Percentiles rank a stretch among this genome's conserved stretches.
phyloP scores from a whole-genome alignment of 2,329 filamentous ascomycete genomes.

The Scedosporium dehoogii region DNA sequence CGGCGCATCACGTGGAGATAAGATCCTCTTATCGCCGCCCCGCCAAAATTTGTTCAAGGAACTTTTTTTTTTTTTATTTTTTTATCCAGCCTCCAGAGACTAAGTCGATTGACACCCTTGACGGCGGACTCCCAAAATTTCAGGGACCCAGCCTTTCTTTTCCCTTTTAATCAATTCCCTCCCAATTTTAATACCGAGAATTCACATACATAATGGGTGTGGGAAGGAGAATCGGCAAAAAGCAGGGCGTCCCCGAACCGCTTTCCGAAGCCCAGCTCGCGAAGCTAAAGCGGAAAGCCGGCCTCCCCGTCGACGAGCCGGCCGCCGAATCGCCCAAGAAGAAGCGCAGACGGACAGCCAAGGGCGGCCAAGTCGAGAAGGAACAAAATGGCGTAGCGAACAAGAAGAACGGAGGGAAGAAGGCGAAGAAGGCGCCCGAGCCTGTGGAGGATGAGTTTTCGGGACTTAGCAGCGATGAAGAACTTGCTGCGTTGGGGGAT shows the following conservation, averaged over 20 bases:
- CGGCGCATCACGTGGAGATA: neutral
- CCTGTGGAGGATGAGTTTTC: constrained; percentile 22
- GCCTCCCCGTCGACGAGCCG: constrained; percentile 52
- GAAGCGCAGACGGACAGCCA: constrained; percentile 36
- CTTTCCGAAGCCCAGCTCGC: constrained; percentile 72
- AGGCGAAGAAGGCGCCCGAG: constrained; percentile 21
- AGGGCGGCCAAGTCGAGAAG: constrained; percentile 21
- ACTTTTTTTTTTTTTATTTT: constrained; percentile 8
- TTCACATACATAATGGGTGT: constrained; percentile 59
- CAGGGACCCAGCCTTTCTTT: neutral
- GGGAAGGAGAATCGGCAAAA: constrained; percentile 88
- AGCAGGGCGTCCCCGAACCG: constrained; percentile 78
- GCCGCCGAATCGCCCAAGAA: constrained; percentile 53
- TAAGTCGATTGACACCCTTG: neutral
- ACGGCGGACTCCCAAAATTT: neutral
- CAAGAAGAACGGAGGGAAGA: constrained; percentile 22
- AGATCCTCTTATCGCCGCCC: too few relatives aligned
- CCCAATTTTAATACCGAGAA: constrained; percentile 1
- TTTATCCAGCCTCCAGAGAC: constrained; percentile 4
- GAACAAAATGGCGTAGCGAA: constrained; percentile 19
- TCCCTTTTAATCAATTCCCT: neutral
- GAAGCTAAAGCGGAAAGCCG: constrained; percentile 77
- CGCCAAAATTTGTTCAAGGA: too few relatives aligned
- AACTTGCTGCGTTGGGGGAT: constrained; percentile 38
- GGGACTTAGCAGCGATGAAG: constrained; percentile 31